Conservation (phyloP, 2,329 filamentous ascomycete species). For the Sporothrix euskadiensis region DNA sequence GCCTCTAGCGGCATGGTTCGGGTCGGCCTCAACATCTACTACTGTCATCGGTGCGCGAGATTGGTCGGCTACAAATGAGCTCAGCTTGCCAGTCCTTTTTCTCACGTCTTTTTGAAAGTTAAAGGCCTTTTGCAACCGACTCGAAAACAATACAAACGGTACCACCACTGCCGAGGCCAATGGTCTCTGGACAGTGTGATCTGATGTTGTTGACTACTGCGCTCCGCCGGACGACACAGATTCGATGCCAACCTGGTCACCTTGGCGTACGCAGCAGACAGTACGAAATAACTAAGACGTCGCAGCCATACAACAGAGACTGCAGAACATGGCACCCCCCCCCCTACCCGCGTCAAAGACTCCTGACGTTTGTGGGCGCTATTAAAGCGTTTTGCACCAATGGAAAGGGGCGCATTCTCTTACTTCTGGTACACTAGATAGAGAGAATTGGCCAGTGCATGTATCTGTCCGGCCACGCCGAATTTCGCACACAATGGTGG, state of each 20-base stretch:
- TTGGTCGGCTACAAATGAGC: constrained; percentile 64
- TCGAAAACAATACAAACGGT: neutral
- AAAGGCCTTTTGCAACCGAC: neutral
- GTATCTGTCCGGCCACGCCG: neutral
- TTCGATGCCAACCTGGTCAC: neutral
- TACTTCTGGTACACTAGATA: neutral
- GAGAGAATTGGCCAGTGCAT: too few relatives aligned
- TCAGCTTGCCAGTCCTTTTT: neutral
- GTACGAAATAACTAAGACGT: neutral
- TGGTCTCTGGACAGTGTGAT: neutral
- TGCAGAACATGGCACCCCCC: neutral
- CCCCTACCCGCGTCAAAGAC: neutral
- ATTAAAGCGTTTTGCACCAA: neutral
- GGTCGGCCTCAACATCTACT: constrained; percentile 66
- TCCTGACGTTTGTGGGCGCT: neutral
- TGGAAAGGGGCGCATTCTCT: neutral
- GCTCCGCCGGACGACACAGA: neutral
- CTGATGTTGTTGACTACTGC: neutral
- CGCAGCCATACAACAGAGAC: neutral
- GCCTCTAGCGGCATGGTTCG: constrained; percentile 62
- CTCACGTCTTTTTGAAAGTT: neutral
- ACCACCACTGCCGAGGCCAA: neutral
- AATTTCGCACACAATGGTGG: neutral
- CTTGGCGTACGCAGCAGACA: neutral
- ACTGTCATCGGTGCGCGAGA: constrained; percentile 64